Conservation (phyloP, 1,284 basidiomycete genomes). For the Malassezia obtusa region DNA sequence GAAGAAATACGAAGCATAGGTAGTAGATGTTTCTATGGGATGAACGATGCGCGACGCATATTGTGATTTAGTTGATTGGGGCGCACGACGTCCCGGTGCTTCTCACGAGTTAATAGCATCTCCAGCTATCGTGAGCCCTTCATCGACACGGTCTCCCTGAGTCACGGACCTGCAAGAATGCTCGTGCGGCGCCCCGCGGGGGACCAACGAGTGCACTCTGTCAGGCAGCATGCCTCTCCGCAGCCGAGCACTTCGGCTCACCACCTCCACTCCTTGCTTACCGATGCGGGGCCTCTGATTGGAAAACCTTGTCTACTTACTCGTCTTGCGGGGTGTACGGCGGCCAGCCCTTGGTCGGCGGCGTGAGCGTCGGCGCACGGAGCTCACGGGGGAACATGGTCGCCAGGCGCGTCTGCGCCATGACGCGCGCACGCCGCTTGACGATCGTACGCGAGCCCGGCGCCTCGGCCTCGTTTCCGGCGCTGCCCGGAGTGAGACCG, state of each 20-base stretch:
- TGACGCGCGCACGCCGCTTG: constrained; percentile 27
- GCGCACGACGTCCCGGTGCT: too few species aligned
- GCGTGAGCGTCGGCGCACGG: constrained; percentile 39
- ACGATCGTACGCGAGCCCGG: constrained; percentile 23
- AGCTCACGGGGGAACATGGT: constrained; percentile 44
- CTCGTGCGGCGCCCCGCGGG: too few species aligned
- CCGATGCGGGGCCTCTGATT: background rate
- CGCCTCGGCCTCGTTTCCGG: constrained; percentile 16
- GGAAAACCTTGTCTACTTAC: constrained; percentile 1
- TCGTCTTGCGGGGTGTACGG: constrained; percentile 9
- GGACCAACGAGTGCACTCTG: too few species aligned
- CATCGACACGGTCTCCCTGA: too few species aligned
- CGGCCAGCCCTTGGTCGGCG: constrained; percentile 30
- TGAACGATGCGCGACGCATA: too few species aligned
- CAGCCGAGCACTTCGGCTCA: too few species aligned
- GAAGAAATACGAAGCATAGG: constrained; percentile 23
- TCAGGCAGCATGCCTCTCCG: too few species aligned
- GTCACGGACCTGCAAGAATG: too few species aligned
- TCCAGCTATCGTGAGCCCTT: too few species aligned
- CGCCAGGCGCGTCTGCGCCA: constrained; percentile 27
- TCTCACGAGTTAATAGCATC: too few species aligned
- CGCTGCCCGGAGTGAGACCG: constrained; percentile 25
- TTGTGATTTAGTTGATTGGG: too few species aligned
- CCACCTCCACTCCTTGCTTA: too few species aligned
- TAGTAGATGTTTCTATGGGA: background rate